Evolutionary conservation across 345 rosid genomes (phyloP), one percentile per base, ranked within the genome.

Genomic region (Brassica incana): DNA sequence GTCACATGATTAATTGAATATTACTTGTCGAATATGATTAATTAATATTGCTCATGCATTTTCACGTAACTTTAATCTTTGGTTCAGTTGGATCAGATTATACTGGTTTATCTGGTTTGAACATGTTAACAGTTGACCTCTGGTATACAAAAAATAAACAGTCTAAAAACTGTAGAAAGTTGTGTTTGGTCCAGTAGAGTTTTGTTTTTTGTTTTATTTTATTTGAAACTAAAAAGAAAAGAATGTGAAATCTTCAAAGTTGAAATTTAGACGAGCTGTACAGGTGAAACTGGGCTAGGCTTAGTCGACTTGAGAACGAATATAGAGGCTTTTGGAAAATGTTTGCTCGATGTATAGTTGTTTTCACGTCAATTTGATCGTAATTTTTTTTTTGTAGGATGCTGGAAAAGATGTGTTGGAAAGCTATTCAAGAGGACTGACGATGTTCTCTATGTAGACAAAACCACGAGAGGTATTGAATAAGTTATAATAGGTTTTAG

Each of bases 391-490:
- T 20, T 20, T 0, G 84, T 87, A 94, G 98, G 97, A 94, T 85
- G 90, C 88, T 78, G 95, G 95, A 52, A 93, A 90, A 80, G 97
- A 97, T 36, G 9, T 36, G 43, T 36, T 36, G 43, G 43, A 36
- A 1, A 36, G 43, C 43, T 36, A 36, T 1, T 2, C 43, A 36
- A 36, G 43, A 36, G 43, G 43, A 36, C 43, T 36, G 9, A 36
- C 9, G 43, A 36, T 36, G 9, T 36, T 36, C 9, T 36, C 43
- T 36, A 8, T 6, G 43, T 85, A 68, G 92, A 91, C 80, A 86
- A 71, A 77, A 76, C 89, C 8, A 71, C 79, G 72, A 84, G 83
- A 36, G 8, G 43, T 36, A 36, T 36, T 36, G 43, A 36, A 36
- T 5, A 36, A 6, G 9, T 36, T 36, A 32, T 36, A 32, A 36